Conservation (phyloP, 495 filamentous ascomycete species). For the Penicillium parvum region DNA sequence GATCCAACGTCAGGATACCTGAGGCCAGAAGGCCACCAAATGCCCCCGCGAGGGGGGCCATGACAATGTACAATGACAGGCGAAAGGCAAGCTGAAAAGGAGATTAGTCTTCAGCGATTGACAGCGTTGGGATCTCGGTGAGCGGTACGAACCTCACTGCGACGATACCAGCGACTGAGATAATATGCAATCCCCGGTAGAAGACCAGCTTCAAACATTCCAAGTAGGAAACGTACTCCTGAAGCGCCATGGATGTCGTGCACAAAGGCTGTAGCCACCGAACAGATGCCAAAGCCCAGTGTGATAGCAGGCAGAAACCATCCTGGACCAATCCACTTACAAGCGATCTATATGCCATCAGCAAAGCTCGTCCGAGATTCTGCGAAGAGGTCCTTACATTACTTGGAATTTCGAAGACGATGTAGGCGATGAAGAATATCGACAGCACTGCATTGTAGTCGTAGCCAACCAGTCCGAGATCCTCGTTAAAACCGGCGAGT, state of each 20-base stretch:
- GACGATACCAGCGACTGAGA: constrained; percentile 65
- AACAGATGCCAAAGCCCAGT: constrained; percentile 47
- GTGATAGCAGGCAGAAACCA: constrained; percentile 48
- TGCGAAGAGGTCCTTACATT: constrained; percentile 43
- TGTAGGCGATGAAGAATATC: constrained; percentile 69
- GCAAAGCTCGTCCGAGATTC: not conserved
- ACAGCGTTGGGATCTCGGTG: not conserved
- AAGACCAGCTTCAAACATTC: constrained; percentile 65
- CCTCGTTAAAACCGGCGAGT: constrained; percentile 38
- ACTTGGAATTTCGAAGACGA: constrained; percentile 76
- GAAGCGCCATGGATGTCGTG: constrained; percentile 34
- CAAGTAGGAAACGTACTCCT: constrained; percentile 53
- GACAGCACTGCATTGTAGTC: constrained; percentile 65
- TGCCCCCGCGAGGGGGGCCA: constrained; percentile 64
- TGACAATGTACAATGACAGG: constrained; percentile 46
- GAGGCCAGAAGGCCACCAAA: constrained; percentile 68
- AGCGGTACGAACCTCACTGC: constrained; percentile 43
- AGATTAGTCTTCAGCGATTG: not conserved
- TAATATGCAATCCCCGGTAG: constrained; percentile 73
- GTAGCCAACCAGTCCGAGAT: constrained; percentile 49
- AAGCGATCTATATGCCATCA: constrained; percentile 16
- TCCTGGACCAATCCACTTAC: constrained; percentile 48
- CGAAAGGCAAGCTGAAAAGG: constrained; percentile 50
- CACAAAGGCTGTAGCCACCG: constrained; percentile 46
- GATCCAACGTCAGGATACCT: constrained; percentile 43